Evolutionary conservation across 1,139 yeast genomes (phyloP).

Genomic region (Blastobotrys malaysiensis): DNA sequence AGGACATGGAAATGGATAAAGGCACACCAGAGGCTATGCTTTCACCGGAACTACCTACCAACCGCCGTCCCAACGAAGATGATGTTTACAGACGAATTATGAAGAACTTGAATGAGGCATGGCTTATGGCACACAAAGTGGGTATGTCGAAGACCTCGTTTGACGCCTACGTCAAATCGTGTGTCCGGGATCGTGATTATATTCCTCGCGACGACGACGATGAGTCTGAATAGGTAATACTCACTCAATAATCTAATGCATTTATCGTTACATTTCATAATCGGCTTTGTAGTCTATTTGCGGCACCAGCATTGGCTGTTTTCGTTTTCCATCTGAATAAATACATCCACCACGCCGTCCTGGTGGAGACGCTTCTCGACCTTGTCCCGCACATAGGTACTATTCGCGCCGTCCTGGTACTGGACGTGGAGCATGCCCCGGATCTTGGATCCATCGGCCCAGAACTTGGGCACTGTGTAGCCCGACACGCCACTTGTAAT

Average conservation of each 20-base stretch:
- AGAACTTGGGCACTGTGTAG: constrained; percentile 82
- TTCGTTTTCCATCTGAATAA: constrained; percentile 38
- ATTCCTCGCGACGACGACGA: no score
- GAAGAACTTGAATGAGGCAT: background rate
- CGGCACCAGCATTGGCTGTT: constrained; percentile 35
- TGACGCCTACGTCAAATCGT: background rate
- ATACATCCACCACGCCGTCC: constrained; percentile 33
- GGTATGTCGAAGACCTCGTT: background rate
- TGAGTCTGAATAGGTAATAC: background rate
- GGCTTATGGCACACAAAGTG: background rate
- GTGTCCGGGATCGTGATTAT: background rate
- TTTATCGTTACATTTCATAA: no score
- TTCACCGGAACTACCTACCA: background rate
- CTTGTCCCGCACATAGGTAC: constrained; percentile 53
- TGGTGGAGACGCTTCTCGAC: constrained; percentile 43
- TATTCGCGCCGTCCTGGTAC: constrained; percentile 61
- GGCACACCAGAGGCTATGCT: background rate
- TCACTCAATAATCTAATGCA: no score
- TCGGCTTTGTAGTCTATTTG: no score
- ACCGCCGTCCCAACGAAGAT: no score
- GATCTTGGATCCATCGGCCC: constrained; percentile 58
- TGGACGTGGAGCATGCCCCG: constrained; percentile 57
- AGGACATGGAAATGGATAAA: constrained; percentile 2
- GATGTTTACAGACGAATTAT: background rate
- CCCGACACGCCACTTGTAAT: constrained; percentile 75